phyloP scores from a whole-genome alignment of 1,284 basidiomycete species.

The Volvariella volvacea region DNA sequence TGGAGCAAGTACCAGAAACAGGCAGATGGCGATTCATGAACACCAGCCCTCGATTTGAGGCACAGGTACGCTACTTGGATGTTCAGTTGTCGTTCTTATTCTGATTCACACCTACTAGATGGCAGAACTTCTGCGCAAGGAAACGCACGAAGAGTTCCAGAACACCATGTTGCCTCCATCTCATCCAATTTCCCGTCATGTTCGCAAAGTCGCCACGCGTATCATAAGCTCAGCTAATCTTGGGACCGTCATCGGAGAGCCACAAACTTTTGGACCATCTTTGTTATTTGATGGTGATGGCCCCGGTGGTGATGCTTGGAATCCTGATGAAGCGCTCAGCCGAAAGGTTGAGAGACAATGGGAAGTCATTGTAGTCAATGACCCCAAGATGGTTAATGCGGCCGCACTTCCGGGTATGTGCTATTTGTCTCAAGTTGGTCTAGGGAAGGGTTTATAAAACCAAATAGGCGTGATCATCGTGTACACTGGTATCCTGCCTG shows the following conservation, averaged over 20 bases:
- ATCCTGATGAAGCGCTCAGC: conserved; percentile 20
- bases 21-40: conserved; percentile 85
- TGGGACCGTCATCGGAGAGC: conserved; percentile 46
- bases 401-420: conserved; percentile 66
- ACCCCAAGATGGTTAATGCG: conserved; percentile 72
- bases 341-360: conserved; percentile 31
- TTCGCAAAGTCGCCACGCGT: conserved; percentile 65
- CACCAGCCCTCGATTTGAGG: conserved; percentile 54
- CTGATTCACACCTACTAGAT: conserved; percentile 26
- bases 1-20: conserved; percentile 78
- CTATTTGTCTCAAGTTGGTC: neutral
- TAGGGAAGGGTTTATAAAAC: neutral
- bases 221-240: conserved; percentile 72
- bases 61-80: conserved; percentile 26
- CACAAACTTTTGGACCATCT: conserved; percentile 13
- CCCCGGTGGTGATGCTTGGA: conserved; percentile 24
- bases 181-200: conserved; percentile 61
- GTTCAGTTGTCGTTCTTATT: neutral
- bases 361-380: conserved; percentile 80
- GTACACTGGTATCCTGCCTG: conserved; percentile 84
- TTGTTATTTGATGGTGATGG: conserved; percentile 17
- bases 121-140: conserved; percentile 40
- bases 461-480: conserved; percentile 58
- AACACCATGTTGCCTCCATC: conserved; percentile 58
- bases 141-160: conserved; percentile 51